These are phyloP conservation scores for Echinochloa phyllopogon DNA, from an alignment of 176 grass and related monocot genomes.

Conservation along the genomic window DNA sequence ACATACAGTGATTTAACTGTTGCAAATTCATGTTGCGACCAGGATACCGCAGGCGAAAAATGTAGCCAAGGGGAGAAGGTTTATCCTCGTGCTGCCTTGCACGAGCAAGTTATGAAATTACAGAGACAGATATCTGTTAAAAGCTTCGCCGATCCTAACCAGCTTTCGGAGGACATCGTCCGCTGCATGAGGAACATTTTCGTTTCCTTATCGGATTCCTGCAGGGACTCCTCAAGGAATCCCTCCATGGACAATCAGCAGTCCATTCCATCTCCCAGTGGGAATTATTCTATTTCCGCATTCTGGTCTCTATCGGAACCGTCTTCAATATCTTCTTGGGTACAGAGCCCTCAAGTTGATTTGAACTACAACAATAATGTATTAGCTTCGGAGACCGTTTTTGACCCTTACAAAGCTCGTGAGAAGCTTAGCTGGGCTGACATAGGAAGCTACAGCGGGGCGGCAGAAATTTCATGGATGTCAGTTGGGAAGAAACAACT, in stretches of 20 bases:
- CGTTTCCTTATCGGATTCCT: slow-evolving; percentile 76
- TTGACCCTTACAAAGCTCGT: slow-evolving; percentile 76
- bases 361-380: slow-evolving; percentile 62
- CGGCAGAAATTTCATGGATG: slow-evolving; percentile 94
- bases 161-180: slow-evolving; percentile 82
- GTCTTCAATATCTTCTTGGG: slow-evolving; percentile 65
- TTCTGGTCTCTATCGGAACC: slow-evolving; percentile 73
- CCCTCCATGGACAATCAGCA: slow-evolving; percentile 41
- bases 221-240: slow-evolving; percentile 42
- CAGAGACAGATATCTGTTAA: slow-evolving; percentile 57
- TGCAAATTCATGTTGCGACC: slow-evolving; percentile 28
- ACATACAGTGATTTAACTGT: not conserved
- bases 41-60: slow-evolving; percentile 42
- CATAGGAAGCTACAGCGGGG: slow-evolving; percentile 73
- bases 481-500: slow-evolving; percentile 92
- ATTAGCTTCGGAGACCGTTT: slow-evolving; percentile 70
- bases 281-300: slow-evolving; percentile 71
- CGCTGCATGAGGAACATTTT: slow-evolving; percentile 95
- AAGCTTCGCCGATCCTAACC: slow-evolving; percentile 65
- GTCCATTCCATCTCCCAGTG: slow-evolving; percentile 60
- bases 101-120: slow-evolving; percentile 44
- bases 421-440: slow-evolving; percentile 95
- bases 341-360: slow-evolving; percentile 82
- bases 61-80: slow-evolving; percentile 19
- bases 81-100: slow-evolving; percentile 12